Base-by-base conservation (phyloP, 2,329 filamentous ascomycete species). In the Fusarium austroafricanum region DNA sequence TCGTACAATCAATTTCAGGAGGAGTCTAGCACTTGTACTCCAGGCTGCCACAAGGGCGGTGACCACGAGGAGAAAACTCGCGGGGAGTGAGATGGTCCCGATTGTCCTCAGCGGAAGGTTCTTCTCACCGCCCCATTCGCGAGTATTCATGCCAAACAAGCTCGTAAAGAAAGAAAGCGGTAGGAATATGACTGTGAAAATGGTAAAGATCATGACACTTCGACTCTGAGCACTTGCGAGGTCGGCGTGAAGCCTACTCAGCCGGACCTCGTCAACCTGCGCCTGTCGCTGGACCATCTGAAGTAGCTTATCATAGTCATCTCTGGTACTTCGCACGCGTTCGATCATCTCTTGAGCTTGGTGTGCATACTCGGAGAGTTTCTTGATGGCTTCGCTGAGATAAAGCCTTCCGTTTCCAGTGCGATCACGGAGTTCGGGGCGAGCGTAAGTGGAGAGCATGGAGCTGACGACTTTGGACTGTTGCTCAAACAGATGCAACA, bases 211-310 rank as follows among this genome's bases (percentile, higher is more conserved):
- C 84, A 90, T 88, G 58, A 90, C 84, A 17, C 87, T 87, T 23
- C 87, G 81, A 55, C 86, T 88, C 75, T 90, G 88, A 10, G 84
- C 83, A 59, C 85, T 86, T 1, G 88, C 87, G 1, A 89, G 83
- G 67, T 90, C 87, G 2, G 88, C 87, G 68, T 90, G 86, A 55
- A 89, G 79, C 3, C 89, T 81, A 23, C 87, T 88, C 75, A 89
- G 84, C 23, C 87, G 84, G 10, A 89, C 87, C 73, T 90, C 88
- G 70, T 90, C 87, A 3, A 90, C 87, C 71, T 90, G 88, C 0
- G 88, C 87, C 70, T 90, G 87, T 17, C 88, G 86, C 72, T 90
- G 88, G 39, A 89, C 87, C 82, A 90, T 88, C 74, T 90, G 87
- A 14, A 90, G 84, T 7, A 90, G 81, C 65, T 89, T 89, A 69